Base-by-base conservation (phyloP, 352 stramenopile genomes). In the Bremia lactucae region DNA sequence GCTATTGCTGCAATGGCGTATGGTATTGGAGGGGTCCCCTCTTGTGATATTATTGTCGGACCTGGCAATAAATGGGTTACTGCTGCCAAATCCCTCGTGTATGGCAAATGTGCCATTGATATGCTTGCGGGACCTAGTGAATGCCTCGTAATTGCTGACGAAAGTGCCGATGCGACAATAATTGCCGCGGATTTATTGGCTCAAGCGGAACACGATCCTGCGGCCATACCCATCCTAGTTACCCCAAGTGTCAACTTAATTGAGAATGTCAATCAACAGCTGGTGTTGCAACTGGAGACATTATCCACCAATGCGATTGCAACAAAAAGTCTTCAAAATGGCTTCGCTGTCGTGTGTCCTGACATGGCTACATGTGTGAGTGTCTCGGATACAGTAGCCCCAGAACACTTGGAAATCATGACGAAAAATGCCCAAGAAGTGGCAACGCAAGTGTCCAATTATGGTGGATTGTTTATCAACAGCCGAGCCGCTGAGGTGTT, bases 11-110 rank as follows among this genome's bases (percentile, higher is more conserved):
- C 89, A 3, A 94, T 99, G 88, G 96, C 96, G 0, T 98, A 97
- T 61, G 96, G 96, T 20, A 65, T 98, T 4, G 76, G 73, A 16
- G 62, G 72, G 15, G 63, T 98, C 5, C 89, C 94, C 0, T 23
- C 75, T 6, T 98, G 93, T 59, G 95, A 99, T 71, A 96, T 98
- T 49, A 98, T 99, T 58, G 95, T 98, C 19, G 96, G 96, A 23
- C 96, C 96, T 1, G 96, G 96, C 20, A 99, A 98, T 78, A 97
- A 98, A 65, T 99, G 95, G 94, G 96, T 99, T n/a, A 98, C 95
- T 7, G 95, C 95, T 1, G 96, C 96, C 42, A 99, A 99, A 67
- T 96, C 80, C 23, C 81, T 98, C 11, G 94, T 99, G 28, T 96
- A 85, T 59, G 94, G 89, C 56, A 91, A 96, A 51, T 98, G 94